phyloP scores from a whole-genome alignment of 768 basidiomycete species.

The Tremella fuciformis region DNA sequence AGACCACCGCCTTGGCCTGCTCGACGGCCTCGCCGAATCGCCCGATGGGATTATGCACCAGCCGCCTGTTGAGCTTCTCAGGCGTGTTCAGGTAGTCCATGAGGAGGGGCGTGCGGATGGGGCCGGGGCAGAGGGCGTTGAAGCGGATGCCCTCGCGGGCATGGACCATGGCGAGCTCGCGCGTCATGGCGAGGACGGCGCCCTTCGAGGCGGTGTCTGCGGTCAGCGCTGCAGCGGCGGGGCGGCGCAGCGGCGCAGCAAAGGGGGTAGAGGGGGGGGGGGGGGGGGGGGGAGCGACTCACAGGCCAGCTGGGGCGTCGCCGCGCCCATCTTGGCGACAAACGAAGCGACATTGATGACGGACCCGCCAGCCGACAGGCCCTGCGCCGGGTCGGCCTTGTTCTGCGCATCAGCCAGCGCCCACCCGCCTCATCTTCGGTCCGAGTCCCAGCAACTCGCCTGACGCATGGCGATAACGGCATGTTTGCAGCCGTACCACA shows the following conservation, averaged over 20 bases:
- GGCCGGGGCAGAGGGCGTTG: constrained; percentile 95
- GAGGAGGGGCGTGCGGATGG: constrained; percentile 89
- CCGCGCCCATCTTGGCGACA: constrained; percentile 91
- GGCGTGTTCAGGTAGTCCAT: constrained; percentile 98
- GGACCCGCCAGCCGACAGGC: constrained; percentile 67
- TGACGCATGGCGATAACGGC: constrained; percentile 94
- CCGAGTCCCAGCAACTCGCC: constrained; percentile 29
- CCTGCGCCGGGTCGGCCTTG: constrained; percentile 73
- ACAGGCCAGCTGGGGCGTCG: constrained; percentile 98
- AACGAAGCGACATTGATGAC: constrained; percentile 99
- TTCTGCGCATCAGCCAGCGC: constrained; percentile 56
- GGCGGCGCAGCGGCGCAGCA: neutral
- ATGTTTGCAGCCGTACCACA: constrained; percentile 99
- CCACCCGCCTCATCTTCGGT: neutral
- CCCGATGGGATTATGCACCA: constrained; percentile 86
- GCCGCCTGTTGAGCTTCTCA: constrained; percentile 86
- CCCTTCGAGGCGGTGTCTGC: constrained; percentile 95
- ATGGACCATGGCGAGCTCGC: constrained; percentile 96
- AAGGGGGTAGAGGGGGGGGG: neutral
- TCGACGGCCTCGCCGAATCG: constrained; percentile 97
- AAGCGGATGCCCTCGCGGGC: constrained; percentile 93
- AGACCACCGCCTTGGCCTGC: constrained; percentile 85
- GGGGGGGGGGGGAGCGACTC: constrained; percentile 48
- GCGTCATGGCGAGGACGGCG: constrained; percentile 96
- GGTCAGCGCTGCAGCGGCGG: neutral